Evolutionary conservation across 371 early-diverging fungal species (phyloP).

Genomic region (Rhizopus delemar): DNA sequence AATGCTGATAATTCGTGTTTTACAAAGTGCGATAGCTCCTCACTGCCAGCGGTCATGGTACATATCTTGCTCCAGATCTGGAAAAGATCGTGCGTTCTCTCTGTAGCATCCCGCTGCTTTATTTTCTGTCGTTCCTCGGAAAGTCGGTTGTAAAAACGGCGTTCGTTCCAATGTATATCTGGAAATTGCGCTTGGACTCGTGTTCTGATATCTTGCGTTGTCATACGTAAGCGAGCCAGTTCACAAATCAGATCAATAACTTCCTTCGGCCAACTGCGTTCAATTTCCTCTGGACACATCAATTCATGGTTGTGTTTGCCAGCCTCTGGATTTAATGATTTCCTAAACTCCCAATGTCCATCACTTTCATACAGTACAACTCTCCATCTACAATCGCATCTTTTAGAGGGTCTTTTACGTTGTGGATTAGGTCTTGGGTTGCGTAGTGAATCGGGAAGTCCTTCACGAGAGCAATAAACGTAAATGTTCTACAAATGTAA

Average conservation of each 20-base stretch:
- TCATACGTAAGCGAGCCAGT: slow-evolving; percentile 48
- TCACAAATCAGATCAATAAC: slow-evolving; percentile 58
- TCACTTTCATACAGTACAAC: slow-evolving; percentile 58
- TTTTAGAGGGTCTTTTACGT: slow-evolving; percentile 53
- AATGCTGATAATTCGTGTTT: slow-evolving; percentile 30
- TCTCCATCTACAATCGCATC: slow-evolving; percentile 63
- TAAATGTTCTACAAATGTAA: slow-evolving; percentile 54
- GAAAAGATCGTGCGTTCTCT: slow-evolving; percentile 42
- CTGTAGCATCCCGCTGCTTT: slow-evolving; percentile 49
- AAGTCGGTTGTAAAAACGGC: slow-evolving; percentile 65
- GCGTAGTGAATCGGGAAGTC: slow-evolving; percentile 55
- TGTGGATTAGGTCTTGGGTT: slow-evolving; percentile 44
- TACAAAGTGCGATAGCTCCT: slow-evolving; percentile 41
- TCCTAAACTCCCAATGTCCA: slow-evolving; percentile 59
- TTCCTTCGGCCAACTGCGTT: slow-evolving; percentile 58
- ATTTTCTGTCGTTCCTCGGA: slow-evolving; percentile 64
- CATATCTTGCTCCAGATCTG: slow-evolving; percentile 39
- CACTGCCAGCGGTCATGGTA: slow-evolving; percentile 42
- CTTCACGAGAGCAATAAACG: slow-evolving; percentile 60
- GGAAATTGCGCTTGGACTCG: slow-evolving; percentile 58
- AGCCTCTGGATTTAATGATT: slow-evolving; percentile 61
- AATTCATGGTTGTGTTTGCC: slow-evolving; percentile 61
- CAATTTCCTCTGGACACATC: slow-evolving; percentile 57
- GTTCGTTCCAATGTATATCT: slow-evolving; percentile 61
- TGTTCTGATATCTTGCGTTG: slow-evolving; percentile 60